These are phyloP conservation scores for Neurospora sp. DNA, from an alignment of 2,329 filamentous ascomycete species.

Conservation along the genomic window DNA sequence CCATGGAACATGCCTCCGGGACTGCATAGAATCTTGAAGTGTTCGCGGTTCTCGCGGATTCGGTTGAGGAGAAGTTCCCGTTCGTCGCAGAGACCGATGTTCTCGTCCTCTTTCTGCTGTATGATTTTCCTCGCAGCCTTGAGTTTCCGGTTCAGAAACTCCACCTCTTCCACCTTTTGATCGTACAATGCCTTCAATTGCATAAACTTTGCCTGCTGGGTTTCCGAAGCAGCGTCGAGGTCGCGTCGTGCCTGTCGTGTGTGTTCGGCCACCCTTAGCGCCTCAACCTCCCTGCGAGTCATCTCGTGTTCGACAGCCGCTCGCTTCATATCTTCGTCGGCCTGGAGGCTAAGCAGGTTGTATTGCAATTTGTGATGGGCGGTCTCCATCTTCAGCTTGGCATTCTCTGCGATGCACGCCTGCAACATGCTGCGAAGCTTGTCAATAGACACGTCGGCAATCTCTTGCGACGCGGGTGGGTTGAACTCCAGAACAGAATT, in stretches of 20 bases:
- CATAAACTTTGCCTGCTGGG: slow-evolving; percentile 42
- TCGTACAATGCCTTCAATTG: slow-evolving; percentile 60
- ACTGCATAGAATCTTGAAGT: slow-evolving; percentile 69
- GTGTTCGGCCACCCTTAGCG: slow-evolving; percentile 65
- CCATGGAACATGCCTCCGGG: slow-evolving; percentile 59
- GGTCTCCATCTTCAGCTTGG: slow-evolving; percentile 64
- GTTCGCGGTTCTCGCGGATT: slow-evolving; percentile 82
- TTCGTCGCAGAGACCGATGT: slow-evolving; percentile 61
- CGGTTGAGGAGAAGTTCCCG: slow-evolving; percentile 68
- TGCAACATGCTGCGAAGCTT: slow-evolving; percentile 49
- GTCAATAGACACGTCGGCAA: slow-evolving; percentile 42
- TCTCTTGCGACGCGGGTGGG: slow-evolving; percentile 37
- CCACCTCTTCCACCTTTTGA: slow-evolving; percentile 55
- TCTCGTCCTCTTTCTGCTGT: slow-evolving; percentile 65
- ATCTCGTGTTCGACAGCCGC: slow-evolving; percentile 88
- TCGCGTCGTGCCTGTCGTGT: slow-evolving; percentile 50
- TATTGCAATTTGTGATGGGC: slow-evolving; percentile 89
- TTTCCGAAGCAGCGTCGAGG: slow-evolving; percentile 40
- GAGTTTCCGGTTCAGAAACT: slow-evolving; percentile 52
- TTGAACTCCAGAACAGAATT: slow-evolving; percentile 30
- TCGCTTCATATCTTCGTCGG: slow-evolving; percentile 73
- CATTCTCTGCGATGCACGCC: slow-evolving; percentile 43
- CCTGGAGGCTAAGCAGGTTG: slow-evolving; percentile 73
- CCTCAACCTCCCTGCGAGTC: slow-evolving; percentile 78
- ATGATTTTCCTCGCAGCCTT: slow-evolving; percentile 69